Base-by-base conservation (phyloP, 2,329 filamentous ascomycete species). In the Tolypocladium inflatum region DNA sequence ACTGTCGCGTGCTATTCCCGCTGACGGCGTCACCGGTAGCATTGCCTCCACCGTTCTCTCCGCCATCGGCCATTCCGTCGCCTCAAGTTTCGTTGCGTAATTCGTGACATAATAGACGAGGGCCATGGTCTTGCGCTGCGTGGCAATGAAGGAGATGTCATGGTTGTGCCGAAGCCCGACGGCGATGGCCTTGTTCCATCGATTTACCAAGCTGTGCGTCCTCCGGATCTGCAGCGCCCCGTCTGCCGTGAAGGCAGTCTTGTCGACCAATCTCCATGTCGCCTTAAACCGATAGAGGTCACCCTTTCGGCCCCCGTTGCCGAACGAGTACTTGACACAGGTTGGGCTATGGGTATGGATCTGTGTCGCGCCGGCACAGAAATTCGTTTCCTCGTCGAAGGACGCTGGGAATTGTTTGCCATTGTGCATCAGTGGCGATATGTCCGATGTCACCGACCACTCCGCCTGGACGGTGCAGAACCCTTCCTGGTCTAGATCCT, bases 21-120 rank as follows among this genome's bases (percentile, higher is more conserved):
- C 26, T 30, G 26, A 30, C 26, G 26, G 26, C 26, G 26, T 30
- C 26, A 30, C 26, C 26, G n/a, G 26, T 30, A 30, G 26, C 5
- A 30, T 30, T 30, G 26, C 26, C 26, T 30, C 26, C 26, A 30
- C 26, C 26, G 26, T 30, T 30, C 26, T 30, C 26, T 5, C 26
- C 26, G 26, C 26, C 26, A 30, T 30, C 26, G 26, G 26, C 26
- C 26, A 30, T 30, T 30, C 26, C 26, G 26, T 30, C 26, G 26
- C 26, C 26, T 30, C 26, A 30, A 30, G 26, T 30, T 59, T 59
- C 10, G 58, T 59, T 19, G 55, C 43, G 35, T 59, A 57, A 17
- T 59, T 59, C 5, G 51, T 53, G 2, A 53, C 51, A 9, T 53
- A 59, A 23, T 41, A 59, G 2, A 59, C 30, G 1, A 59, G n/a